Evolutionary conservation across 2,329 filamentous ascomycete genomes (phyloP).

Genomic region (Aspergillus ruber): DNA sequence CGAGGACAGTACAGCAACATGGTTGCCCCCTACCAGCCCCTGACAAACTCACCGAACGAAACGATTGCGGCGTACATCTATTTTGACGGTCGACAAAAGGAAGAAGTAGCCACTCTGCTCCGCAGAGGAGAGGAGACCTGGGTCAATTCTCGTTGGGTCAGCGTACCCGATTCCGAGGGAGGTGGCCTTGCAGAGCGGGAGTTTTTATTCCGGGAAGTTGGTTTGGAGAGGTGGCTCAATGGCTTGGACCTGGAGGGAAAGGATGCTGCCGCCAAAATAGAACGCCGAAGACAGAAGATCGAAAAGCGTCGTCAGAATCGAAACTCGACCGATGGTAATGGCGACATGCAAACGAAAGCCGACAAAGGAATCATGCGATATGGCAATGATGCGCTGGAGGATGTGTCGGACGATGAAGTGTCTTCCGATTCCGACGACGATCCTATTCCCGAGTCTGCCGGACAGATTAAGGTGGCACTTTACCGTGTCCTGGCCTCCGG

Average conservation of each 20-base stretch:
- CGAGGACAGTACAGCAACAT: conserved; percentile 50
- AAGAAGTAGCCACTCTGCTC: conserved; percentile 91
- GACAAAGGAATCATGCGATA: conserved; percentile 66
- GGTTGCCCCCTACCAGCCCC: conserved; percentile 78
- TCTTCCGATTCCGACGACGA: conserved; percentile 76
- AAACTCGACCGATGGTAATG: conserved; percentile 53
- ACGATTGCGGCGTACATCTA: conserved; percentile 99
- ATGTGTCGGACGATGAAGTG: conserved; percentile 62
- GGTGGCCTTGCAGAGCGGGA: conserved; percentile 93
- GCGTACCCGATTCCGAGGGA: conserved; percentile 82
- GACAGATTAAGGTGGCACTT: conserved; percentile 96
- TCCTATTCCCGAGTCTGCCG: conserved; percentile 80
- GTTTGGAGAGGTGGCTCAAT: conserved; percentile 92
- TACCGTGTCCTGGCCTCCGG: conserved; percentile 92
- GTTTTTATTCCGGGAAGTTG: conserved; percentile 94
- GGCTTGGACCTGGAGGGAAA: conserved; percentile 91
- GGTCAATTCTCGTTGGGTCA: conserved; percentile 98
- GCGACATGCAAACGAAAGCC: conserved; percentile 35
- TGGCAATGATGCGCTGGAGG: conserved; percentile 70
- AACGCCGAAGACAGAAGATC: conserved; percentile 58
- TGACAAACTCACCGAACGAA: conserved; percentile 90
- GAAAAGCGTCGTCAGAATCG: conserved; percentile 82
- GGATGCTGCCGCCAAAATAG: conserved; percentile 75
- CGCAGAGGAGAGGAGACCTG: conserved; percentile 94
- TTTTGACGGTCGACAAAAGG: conserved; percentile 90